Evolutionary conservation across 139 green algal genomes (phyloP).

Genomic region (Bryopsis sp.): DNA sequence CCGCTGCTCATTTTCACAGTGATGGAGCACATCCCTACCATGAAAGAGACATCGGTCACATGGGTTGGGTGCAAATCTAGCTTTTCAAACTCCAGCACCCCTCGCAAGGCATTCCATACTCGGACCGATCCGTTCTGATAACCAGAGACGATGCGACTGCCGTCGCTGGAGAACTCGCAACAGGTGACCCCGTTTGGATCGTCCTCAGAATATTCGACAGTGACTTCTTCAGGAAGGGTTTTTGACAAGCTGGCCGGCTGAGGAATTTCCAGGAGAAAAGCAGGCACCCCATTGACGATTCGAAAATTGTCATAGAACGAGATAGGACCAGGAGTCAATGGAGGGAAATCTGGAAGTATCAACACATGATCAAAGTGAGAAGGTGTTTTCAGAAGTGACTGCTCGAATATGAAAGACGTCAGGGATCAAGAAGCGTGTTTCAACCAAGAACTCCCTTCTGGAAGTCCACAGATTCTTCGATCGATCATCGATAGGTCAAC

Average conservation of each 20-base stretch:
- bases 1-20: no score
- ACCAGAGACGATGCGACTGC: neutral
- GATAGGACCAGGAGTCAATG: no score
- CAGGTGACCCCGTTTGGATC: neutral
- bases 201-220: neutral
- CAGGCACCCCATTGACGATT: conserved; percentile 9
- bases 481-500: no score
- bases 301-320: conserved; percentile 7
- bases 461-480: no score
- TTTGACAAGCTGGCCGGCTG: neutral
- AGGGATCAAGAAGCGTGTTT: no score
- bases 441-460: no score
- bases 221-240: neutral
- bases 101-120: neutral
- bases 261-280: conserved; percentile 1
- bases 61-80: neutral
- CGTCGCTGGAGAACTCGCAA: conserved; percentile 3
- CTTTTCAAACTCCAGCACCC: neutral
- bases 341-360: no score
- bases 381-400: no score
- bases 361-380: no score
- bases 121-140: neutral
- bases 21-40: neutral
- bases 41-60: neutral
- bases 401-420: no score